Evolutionary conservation across 2,329 filamentous ascomycete species (phyloP), one percentile per base, ranked within the genome.

Genomic region (Zymoseptoria passerinii): DNA sequence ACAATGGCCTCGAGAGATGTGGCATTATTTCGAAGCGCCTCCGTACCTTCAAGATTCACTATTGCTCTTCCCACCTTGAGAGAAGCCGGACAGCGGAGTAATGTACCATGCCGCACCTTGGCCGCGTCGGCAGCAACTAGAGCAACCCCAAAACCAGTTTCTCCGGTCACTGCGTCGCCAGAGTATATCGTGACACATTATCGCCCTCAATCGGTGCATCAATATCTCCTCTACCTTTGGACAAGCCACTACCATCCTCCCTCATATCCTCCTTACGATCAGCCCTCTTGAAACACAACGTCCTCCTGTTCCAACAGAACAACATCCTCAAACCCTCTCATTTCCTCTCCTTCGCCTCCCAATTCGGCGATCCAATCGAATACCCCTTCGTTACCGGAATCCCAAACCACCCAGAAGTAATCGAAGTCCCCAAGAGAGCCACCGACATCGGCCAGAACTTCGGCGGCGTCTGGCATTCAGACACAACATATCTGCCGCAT

Each of bases 241-340:
- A 44, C 35, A 44, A 44, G n/a, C 35, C 35, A 2, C 35, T 44
- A 1, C 9, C 35, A n/a, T 44, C 35, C 13, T 44, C 35, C 7
- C 35, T 44, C 3, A 44, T 44, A 27, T 3, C 50, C 13, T 27
- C 27, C 16, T 8, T 92, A 7, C 88, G 88, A 0, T 81, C 86
- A 35, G 83, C 86, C 60, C 85, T 90, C 16, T 84, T 88, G 8
- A 80, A 89, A 72, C 83, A 87, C 68, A 90, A 89, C 69, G 87
- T 92, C 4, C 86, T 90, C 28, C 81, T 86, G 51, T 90, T 92
- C 79, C 83, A 87, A 27, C 79, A 85, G 66, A 88, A 92, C 69
- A 84, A 90, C 62, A 13, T 16, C 35, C 78, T 90, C 5, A 79
- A 85, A 8, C 89, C 91, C 65, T 70, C 81, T 28, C 79, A 88